Percentiles rank a stretch among this genome's conserved stretches.
Conservation (phyloP, 2,329 filamentous ascomycete species). For the Nothophaeocryptopus gaeumannii region DNA sequence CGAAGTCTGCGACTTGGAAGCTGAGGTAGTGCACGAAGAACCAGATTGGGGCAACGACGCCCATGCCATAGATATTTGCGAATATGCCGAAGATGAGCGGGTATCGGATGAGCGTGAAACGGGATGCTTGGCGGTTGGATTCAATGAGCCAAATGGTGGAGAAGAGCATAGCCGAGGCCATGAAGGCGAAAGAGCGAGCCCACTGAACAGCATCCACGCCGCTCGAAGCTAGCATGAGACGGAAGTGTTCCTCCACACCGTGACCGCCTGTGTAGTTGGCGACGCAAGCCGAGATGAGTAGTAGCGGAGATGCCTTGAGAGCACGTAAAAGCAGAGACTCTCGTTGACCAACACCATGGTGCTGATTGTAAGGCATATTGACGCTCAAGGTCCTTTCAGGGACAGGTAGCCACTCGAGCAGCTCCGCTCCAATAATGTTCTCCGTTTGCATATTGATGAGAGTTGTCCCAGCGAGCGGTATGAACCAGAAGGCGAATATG, state of each 20-base stretch:
- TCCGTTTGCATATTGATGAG: constrained; percentile 15
- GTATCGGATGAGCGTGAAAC: constrained; percentile 4
- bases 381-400: constrained; percentile 26
- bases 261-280: neutral
- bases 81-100: constrained; percentile 25
- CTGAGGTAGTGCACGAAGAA: constrained; percentile 40
- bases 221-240: neutral
- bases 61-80: constrained; percentile 33
- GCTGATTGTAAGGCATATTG: constrained; percentile 33
- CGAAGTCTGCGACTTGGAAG: constrained; percentile 35
- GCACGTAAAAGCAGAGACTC: constrained; percentile 22
- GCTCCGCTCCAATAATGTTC: constrained; percentile 24
- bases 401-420: constrained; percentile 31
- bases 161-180: neutral
- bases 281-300: constrained; percentile 5
- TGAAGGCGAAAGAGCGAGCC: neutral
- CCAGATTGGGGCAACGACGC: constrained; percentile 36
- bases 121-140: constrained; percentile 8
- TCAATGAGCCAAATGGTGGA: constrained; percentile 15
- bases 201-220: neutral
- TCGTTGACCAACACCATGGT: constrained; percentile 27
- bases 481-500: constrained; percentile 10
- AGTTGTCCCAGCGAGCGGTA: constrained; percentile 12
- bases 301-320: constrained; percentile 8
- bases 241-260: neutral